Conservation (phyloP, 2,329 filamentous ascomycete genomes). For the Xylaria sp. region DNA sequence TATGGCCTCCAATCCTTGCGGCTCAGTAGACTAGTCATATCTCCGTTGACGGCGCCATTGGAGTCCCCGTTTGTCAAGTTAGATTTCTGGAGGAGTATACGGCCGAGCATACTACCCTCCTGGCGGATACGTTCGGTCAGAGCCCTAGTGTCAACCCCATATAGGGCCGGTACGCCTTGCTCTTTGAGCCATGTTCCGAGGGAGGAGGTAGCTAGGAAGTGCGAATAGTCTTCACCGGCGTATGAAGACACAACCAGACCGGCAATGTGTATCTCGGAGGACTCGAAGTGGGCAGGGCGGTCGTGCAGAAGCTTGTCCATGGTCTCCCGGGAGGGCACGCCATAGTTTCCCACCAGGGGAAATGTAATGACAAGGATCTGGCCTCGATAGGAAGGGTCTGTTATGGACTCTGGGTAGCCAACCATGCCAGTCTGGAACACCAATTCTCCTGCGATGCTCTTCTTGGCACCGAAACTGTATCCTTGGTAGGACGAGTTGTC, state of each 20-base stretch:
- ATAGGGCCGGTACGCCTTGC: slow-evolving; percentile 91
- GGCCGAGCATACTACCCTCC: slow-evolving; percentile 95
- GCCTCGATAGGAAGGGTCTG: slow-evolving; percentile 86
- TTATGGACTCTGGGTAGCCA: slow-evolving; percentile 94
- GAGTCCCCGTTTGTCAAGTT: slow-evolving; percentile 55
- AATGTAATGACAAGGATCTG: slow-evolving; percentile 98
- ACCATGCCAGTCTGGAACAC: slow-evolving; percentile 99
- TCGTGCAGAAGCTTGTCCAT: slow-evolving; percentile 86
- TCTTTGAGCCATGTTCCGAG: slow-evolving; percentile 96
- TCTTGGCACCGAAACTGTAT: slow-evolving; percentile 94
- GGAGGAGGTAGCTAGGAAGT: slow-evolving; percentile 90
- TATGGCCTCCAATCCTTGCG: slow-evolving; percentile 59
- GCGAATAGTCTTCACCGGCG: slow-evolving; percentile 93
- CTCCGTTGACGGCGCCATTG: slow-evolving; percentile 54
- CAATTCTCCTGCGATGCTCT: slow-evolving; percentile 94
- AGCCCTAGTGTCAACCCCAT: slow-evolving; percentile 91
- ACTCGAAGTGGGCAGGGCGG: slow-evolving; percentile 92
- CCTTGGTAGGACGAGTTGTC: slow-evolving; percentile 93
- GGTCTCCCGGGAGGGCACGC: slow-evolving; percentile 87
- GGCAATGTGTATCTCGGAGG: slow-evolving; percentile 90
- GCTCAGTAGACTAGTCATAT: slow-evolving; percentile 51
- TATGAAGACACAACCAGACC: slow-evolving; percentile 92
- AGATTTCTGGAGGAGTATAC: slow-evolving; percentile 79
- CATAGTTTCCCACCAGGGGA: slow-evolving; percentile 96
- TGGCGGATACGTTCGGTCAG: slow-evolving; percentile 94